phyloP scores from a whole-genome alignment of 495 filamentous ascomycete genomes.

The Patellaria atrata region DNA sequence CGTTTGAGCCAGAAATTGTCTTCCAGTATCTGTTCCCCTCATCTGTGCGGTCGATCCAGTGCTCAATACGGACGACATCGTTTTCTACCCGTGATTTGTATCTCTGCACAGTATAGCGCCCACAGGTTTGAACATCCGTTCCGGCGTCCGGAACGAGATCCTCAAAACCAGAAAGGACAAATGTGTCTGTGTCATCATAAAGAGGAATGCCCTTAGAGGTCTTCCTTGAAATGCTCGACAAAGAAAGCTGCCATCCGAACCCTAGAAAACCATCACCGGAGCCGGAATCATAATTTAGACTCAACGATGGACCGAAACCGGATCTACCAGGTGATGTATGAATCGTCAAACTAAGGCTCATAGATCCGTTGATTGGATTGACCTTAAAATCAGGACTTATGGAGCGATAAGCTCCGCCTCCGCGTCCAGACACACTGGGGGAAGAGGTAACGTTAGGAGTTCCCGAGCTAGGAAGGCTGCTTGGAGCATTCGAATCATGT shows the following conservation, averaged over 20 bases:
- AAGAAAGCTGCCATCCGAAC: conserved; percentile 23
- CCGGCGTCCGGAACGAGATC: conserved; percentile 19
- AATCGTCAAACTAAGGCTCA: not conserved
- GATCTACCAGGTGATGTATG: not conserved
- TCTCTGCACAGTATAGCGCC: conserved; percentile 4
- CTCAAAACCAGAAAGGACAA: conserved; percentile 16
- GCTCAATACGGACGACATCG: conserved; percentile 18
- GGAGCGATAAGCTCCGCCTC: conserved; percentile 1
- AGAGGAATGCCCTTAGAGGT: conserved; percentile 20
- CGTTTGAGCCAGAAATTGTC: conserved; percentile 9
- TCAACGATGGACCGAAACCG: conserved; percentile 4
- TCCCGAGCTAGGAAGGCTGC: too few relatives aligned
- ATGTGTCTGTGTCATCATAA: conserved; percentile 20
- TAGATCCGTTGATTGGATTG: not conserved
- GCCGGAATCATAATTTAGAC: conserved; percentile 23
- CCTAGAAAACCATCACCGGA: conserved; percentile 27
- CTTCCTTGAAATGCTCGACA: conserved; percentile 20
- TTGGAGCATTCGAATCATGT: too few relatives aligned
- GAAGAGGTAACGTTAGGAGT: too few relatives aligned
- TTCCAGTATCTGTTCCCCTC: conserved; percentile 14
- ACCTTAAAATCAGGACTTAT: not conserved
- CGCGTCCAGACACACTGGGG: too few relatives aligned
- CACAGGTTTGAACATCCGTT: not conserved
- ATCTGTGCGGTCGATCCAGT: conserved; percentile 4
- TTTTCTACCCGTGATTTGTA: conserved; percentile 17